Evolutionary conservation across 495 filamentous ascomycete genomes (phyloP).

Genomic region (Trichoderma orchidacearum): DNA sequence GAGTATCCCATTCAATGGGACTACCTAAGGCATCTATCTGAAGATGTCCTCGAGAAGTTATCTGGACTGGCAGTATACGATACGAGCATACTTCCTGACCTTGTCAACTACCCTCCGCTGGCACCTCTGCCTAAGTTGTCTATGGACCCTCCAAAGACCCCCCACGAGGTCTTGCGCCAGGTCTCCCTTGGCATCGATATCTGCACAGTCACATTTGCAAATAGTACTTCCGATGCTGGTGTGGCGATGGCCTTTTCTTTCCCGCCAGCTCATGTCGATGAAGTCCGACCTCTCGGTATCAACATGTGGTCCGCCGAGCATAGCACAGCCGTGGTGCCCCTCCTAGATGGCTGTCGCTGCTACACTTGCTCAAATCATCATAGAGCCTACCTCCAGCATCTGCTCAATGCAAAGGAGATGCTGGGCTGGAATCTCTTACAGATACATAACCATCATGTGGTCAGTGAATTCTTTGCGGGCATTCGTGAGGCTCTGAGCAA

Average conservation of each 20-base stretch:
- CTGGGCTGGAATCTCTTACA: constrained; percentile 87
- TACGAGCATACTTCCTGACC: constrained; percentile 47
- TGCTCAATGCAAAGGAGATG: constrained; percentile 86
- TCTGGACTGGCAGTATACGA: constrained; percentile 77
- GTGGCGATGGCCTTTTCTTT: constrained; percentile 76
- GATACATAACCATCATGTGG: constrained; percentile 68
- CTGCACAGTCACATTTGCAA: constrained; percentile 62
- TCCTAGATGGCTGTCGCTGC: constrained; percentile 54
- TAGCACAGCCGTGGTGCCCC: constrained; percentile 41
- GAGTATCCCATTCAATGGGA: constrained; percentile 58
- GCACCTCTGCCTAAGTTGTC: constrained; percentile 56
- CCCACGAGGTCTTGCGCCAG: constrained; percentile 62
- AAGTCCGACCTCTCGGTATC: constrained; percentile 44
- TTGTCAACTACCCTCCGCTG: constrained; percentile 39
- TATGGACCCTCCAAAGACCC: constrained; percentile 49
- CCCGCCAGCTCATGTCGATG: constrained; percentile 9
- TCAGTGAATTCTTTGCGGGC: constrained; percentile 58
- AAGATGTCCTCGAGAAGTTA: constrained; percentile 39
- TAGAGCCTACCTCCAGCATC: constrained; percentile 73
- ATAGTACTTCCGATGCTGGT: constrained; percentile 64
- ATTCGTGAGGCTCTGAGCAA: constrained; percentile 44
- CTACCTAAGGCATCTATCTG: constrained; percentile 55
- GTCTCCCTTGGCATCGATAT: constrained; percentile 67
- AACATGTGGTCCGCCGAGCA: constrained; percentile 57
- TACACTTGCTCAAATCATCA: constrained; percentile 79